A percentile compares a stretch with the other conserved stretches of the same genome.
phyloP scores from a whole-genome alignment of 148 eudicot genomes.

The Rhododendron mucronatum region DNA sequence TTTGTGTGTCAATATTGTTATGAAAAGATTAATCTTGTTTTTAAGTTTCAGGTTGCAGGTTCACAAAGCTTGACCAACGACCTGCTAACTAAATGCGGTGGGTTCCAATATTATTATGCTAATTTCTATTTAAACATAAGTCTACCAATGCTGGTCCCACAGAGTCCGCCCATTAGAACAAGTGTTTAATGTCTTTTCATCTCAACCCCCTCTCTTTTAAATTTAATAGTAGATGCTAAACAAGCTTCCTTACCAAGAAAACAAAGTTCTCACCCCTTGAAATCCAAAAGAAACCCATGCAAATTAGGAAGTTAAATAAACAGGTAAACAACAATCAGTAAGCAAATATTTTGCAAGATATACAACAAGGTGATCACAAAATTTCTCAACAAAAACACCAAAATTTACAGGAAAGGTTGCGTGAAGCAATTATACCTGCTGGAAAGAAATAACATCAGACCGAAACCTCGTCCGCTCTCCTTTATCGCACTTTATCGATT shows the following conservation, averaged over 20 bases:
- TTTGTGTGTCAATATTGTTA: not conserved
- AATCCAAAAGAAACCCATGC: not conserved
- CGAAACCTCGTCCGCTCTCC: constrained; percentile 91
- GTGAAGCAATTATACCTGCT: constrained; percentile 54
- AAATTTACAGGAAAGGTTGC: not conserved
- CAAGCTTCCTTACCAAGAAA: not conserved
- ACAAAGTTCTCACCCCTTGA: not conserved
- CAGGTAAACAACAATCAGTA: not conserved
- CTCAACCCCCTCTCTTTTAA: not conserved
- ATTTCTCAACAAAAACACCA: not conserved
- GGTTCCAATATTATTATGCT: not conserved
- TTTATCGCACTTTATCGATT: constrained; percentile 81
- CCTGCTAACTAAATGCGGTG: not conserved
- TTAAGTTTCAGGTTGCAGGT: not conserved
- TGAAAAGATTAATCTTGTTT: not conserved
- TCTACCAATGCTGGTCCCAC: not conserved
- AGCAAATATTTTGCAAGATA: not conserved
- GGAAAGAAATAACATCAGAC: constrained; percentile 86
- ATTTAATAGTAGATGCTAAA: not conserved
- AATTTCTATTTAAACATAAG: not conserved
- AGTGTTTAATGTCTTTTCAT: not conserved
- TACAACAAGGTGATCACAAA: not conserved
- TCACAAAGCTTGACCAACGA: not conserved
- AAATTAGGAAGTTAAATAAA: not conserved
- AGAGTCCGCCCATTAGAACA: not conserved